Evolutionary conservation across 2,329 filamentous ascomycete species (phyloP).

Genomic region (Stagonosporopsis vannaccii): DNA sequence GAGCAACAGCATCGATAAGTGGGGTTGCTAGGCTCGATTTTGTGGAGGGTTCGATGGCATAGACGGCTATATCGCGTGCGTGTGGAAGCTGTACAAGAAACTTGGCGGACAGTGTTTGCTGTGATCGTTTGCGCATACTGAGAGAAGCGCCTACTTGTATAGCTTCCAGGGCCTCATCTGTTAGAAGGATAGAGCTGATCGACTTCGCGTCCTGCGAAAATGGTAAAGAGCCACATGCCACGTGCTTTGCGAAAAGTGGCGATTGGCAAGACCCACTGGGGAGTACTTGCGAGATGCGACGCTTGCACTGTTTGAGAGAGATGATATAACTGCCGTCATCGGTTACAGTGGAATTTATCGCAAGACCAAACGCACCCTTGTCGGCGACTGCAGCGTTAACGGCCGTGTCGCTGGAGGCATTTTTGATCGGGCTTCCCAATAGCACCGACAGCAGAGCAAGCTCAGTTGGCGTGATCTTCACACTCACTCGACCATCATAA

Average conservation of each 20-base stretch:
- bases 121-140: constrained; percentile 17
- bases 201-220: constrained; percentile 28
- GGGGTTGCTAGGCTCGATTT: constrained; percentile 23
- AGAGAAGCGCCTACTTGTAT: constrained; percentile 30
- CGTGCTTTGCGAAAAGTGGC: constrained; percentile 43
- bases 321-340: constrained; percentile 30
- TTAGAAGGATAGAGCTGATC: constrained; percentile 38
- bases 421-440: constrained; percentile 32
- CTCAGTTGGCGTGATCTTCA: constrained; percentile 34
- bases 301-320: constrained; percentile 34
- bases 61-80: constrained; percentile 27
- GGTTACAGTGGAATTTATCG: constrained; percentile 22
- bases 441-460: constrained; percentile 39
- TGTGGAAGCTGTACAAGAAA: constrained; percentile 36
- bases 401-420: background rate
- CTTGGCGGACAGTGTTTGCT: constrained; percentile 19
- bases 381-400: constrained; percentile 4
- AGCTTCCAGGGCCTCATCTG: constrained; percentile 26
- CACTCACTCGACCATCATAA: constrained; percentile 20
- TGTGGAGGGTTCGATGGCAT: constrained; percentile 27
- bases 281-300: constrained; percentile 31
- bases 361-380: constrained; percentile 39
- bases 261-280: constrained; percentile 36
- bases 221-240: constrained; percentile 41
- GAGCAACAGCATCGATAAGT: constrained; percentile 37